These are phyloP conservation scores for Boletus patriciae DNA, from an alignment of 768 basidiomycete genomes.

Conservation along the genomic window DNA sequence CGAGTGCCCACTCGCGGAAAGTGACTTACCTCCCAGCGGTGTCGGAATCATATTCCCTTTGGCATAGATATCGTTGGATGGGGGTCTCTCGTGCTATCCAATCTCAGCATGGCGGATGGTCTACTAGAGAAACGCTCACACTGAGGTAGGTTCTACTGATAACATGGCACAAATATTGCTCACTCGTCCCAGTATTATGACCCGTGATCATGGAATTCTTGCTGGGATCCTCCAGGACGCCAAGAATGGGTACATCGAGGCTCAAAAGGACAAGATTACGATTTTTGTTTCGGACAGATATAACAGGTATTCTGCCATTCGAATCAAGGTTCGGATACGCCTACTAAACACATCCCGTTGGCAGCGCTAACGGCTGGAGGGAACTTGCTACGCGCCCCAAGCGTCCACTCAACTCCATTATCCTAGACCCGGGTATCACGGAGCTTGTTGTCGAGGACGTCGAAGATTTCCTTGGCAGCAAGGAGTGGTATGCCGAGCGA, in stretches of 20 bases:
- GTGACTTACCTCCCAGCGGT: conserved; percentile 36
- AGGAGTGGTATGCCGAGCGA: conserved; percentile 69
- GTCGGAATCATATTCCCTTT: conserved; percentile 36
- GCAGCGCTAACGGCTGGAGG: conserved; percentile 47
- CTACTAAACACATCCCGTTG: conserved; percentile 1
- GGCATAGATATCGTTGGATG: conserved; percentile 37
- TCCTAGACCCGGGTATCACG: conserved; percentile 68
- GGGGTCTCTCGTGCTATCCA: conserved; percentile 23
- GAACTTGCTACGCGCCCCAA: conserved; percentile 59
- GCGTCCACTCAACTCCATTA: conserved; percentile 63
- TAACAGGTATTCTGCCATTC: conserved; percentile 33
- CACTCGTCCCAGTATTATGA: conserved; percentile 45
- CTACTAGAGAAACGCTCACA: conserved; percentile 20
- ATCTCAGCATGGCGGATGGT: conserved; percentile 18
- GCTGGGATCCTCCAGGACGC: conserved; percentile 55
- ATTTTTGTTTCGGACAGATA: conserved; percentile 52
- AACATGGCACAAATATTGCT: neutral
- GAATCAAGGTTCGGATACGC: neutral
- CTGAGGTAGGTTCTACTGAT: conserved; percentile 18
- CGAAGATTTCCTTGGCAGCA: conserved; percentile 65
- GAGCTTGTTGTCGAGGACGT: conserved; percentile 68
- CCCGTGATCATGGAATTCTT: conserved; percentile 46
- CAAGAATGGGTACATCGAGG: conserved; percentile 49
- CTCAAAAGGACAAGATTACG: conserved; percentile 50
- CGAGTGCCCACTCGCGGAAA: conserved; percentile 25